A percentile compares a stretch with the other conserved stretches of the same genome.
phyloP scores from a whole-genome alignment of 768 basidiomycete species.

The Cyathus striatus region DNA sequence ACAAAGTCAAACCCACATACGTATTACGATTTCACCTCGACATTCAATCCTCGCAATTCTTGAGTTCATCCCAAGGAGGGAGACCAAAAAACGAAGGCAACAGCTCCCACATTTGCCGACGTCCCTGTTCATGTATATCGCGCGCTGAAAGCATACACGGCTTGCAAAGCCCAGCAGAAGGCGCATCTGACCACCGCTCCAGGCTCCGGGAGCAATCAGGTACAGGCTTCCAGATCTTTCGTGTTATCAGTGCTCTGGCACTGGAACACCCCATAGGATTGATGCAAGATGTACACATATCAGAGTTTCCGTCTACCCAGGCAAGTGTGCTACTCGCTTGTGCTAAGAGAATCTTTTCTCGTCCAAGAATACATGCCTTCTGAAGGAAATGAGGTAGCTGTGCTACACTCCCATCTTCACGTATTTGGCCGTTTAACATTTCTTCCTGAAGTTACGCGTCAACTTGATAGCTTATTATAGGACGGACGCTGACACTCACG shows the following conservation, averaged over 20 bases:
- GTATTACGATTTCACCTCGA: too few species aligned
- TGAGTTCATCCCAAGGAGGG: background rate
- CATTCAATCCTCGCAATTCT: background rate
- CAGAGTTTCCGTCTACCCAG: constrained; percentile 4
- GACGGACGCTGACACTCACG: background rate
- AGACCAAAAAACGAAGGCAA: constrained; percentile 5
- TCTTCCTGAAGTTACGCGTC: background rate
- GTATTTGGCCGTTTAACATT: constrained; percentile 2
- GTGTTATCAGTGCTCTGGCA: background rate
- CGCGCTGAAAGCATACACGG: background rate
- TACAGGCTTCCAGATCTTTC: background rate
- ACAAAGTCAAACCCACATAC: too few species aligned
- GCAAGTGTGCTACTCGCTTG: constrained; percentile 1
- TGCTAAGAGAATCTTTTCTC: constrained; percentile 4
- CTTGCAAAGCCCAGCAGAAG: background rate
- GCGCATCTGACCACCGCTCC: background rate
- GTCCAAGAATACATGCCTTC: constrained; percentile 6
- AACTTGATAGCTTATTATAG: background rate
- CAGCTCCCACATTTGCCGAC: constrained; percentile 3
- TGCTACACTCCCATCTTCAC: constrained; percentile 4
- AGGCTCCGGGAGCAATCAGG: background rate
- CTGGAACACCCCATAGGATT: background rate
- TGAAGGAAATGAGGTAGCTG: constrained; percentile 2
- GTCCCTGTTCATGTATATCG: constrained; percentile 2
- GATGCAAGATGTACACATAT: background rate